phyloP scores from a whole-genome alignment of 805 yeast species.

The Teunomyces tritomae region DNA sequence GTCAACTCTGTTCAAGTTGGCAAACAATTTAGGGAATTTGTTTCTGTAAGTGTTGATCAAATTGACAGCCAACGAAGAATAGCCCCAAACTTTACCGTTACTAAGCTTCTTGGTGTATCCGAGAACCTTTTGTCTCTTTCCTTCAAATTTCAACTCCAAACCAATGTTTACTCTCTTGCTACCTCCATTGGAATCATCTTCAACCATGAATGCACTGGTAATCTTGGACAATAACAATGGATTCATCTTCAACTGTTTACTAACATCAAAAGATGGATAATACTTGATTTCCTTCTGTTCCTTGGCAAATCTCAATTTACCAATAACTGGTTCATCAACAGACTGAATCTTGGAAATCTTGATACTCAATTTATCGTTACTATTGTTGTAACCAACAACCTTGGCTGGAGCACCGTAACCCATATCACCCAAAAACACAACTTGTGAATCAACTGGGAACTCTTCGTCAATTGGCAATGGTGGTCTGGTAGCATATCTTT shows the following conservation, averaged over 20 bases:
- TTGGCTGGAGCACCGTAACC: conserved; percentile 83
- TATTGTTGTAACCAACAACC: conserved; percentile 57
- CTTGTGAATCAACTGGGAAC: conserved; percentile 70
- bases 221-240: conserved; percentile 72
- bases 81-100: conserved; percentile 70
- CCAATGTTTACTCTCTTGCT: conserved; percentile 65
- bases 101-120: conserved; percentile 74
- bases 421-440: conserved; percentile 77
- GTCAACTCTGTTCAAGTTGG: conserved; percentile 28
- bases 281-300: conserved; percentile 60
- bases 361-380: conserved; percentile 47
- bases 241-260: conserved; percentile 54
- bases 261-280: conserved; percentile 62
- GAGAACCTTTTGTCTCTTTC: conserved; percentile 73
- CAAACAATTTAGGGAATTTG: conserved; percentile 62
- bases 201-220: conserved; percentile 69
- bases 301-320: conserved; percentile 53
- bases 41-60: conserved; percentile 59
- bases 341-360: conserved; percentile 37
- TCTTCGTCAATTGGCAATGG: conserved; percentile 80
- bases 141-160: conserved; percentile 78
- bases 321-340: conserved; percentile 60
- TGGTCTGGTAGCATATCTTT: conserved; percentile 65
- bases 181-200: conserved; percentile 32
- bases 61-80: conserved; percentile 67